Evolutionary conservation across 2,329 filamentous ascomycete species (phyloP).

Genomic region (Calonectria pauciramosa): DNA sequence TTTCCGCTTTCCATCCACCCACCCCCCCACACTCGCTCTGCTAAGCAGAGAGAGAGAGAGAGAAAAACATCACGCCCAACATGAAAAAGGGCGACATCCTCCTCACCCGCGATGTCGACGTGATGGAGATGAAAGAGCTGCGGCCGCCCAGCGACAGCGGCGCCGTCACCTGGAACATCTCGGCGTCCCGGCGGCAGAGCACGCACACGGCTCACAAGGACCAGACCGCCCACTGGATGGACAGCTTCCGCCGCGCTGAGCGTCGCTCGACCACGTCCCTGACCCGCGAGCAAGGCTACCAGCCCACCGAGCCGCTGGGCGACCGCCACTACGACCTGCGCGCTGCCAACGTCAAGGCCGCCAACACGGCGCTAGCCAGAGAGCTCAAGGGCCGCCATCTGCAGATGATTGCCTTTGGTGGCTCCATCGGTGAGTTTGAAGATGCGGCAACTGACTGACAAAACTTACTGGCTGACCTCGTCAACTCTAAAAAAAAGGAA

Average conservation of each 20-base stretch:
- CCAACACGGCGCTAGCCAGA: conserved; percentile 80
- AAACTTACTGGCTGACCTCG: conserved; percentile 52
- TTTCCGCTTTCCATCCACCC: not conserved
- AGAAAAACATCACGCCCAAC: not conserved
- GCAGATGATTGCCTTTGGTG: conserved; percentile 98
- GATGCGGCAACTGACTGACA: conserved; percentile 83
- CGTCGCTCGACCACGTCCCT: conserved; percentile 30
- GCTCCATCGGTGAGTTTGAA: conserved; percentile 83
- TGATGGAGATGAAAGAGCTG: conserved; percentile 29
- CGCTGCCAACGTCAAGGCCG: conserved; percentile 78
- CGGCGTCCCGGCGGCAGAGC: conserved; percentile 10
- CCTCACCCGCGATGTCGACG: conserved; percentile 26
- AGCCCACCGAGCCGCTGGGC: conserved; percentile 28
- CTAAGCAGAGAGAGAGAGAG: conserved; percentile 8
- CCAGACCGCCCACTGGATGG: conserved; percentile 27
- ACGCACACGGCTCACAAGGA: not conserved
- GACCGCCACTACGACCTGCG: conserved; percentile 68
- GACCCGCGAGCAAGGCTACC: conserved; percentile 40
- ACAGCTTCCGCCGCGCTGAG: conserved; percentile 32
- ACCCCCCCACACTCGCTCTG: not conserved
- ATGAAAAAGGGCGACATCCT: conserved; percentile 26
- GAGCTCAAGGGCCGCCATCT: conserved; percentile 87
- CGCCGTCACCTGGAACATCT: conserved; percentile 23
- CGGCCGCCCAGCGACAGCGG: not conserved
- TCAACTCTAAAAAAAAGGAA: conserved; percentile 65